Base-by-base conservation (phyloP, 1,284 basidiomycete genomes). In the Thecaphora thlaspeos region DNA sequence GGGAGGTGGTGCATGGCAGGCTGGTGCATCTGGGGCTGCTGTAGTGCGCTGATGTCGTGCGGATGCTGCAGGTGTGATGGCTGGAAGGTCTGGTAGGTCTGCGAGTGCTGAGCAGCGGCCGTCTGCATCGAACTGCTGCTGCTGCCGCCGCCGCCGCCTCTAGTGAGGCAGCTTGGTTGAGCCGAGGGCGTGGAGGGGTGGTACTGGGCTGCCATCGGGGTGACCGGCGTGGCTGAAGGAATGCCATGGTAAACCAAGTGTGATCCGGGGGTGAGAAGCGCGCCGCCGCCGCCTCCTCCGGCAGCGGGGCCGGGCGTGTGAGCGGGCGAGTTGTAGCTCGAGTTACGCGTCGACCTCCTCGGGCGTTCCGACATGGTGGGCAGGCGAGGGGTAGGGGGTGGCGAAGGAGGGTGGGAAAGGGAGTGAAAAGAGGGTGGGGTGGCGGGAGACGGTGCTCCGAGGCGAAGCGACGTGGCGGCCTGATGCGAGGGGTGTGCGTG, bases 271-370 rank as follows among this genome's bases (percentile, higher is more conserved):
- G n/a, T n/a, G n/a, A n/a, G n/a, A n/a, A n/a, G n/a, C n/a, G n/a
- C n/a, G n/a, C n/a, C n/a, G n/a, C n/a, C n/a, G n/a, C n/a, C n/a
- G n/a, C n/a, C n/a, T n/a, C n/a, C n/a, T n/a, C n/a, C n/a, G n/a
- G n/a, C n/a, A n/a, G n/a, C n/a, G 14, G 55, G 43, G 3, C 45
- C 41, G 0, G 51, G 32, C 28, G 47, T 38, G 0, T 46, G 61
- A 2, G 52, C 61, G 14, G 56, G 61, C 18, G 61, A 63, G 21
- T 47, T 48, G 30, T 55, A 51, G 3, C 46, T 49, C 4, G 56
- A 59, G n/a, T 50, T 57, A 36, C 61, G 61, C 22, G 56, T 34
- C 1, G 57, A 64, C 37, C 61, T 46, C 48, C 56, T 56, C 43
- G 61, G 61, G 46, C 61, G 61, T 38, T 64, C 61, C 7, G 36